A percentile compares a stretch with the other conserved stretches of the same genome.
phyloP scores from a whole-genome alignment of 495 filamentous ascomycete genomes.

The Neurospora sp. region DNA sequence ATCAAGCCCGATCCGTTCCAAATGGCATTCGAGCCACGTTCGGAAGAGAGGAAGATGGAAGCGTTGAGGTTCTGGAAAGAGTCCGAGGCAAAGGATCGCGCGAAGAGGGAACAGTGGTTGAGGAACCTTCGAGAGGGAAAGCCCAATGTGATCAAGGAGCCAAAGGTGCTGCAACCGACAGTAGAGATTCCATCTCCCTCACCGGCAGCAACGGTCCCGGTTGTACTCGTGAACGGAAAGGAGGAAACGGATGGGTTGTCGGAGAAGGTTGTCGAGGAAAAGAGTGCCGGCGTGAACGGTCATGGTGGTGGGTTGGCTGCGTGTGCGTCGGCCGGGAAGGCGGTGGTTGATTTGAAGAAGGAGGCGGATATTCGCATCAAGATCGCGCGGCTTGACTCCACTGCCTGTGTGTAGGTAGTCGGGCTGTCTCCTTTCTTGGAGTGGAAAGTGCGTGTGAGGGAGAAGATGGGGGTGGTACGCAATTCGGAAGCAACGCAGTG shows the following conservation, averaged over 20 bases:
- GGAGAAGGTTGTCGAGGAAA: not conserved
- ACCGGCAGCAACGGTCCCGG: not conserved
- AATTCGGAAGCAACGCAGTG: not conserved
- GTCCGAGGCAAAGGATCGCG: conserved; percentile 13
- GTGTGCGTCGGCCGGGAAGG: not conserved
- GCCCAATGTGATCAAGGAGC: not conserved
- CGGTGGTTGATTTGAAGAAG: not conserved
- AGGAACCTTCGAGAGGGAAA: not conserved
- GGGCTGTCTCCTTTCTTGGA: not conserved
- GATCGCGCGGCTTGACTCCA: not conserved
- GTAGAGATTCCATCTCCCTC: not conserved
- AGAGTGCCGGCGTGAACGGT: not conserved
- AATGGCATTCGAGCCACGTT: conserved; percentile 33
- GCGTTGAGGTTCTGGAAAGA: conserved; percentile 18
- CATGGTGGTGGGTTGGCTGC: not conserved
- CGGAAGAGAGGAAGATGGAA: conserved; percentile 17
- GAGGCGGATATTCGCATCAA: not conserved
- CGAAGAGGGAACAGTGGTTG: conserved; percentile 19
- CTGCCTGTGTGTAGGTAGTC: not conserved
- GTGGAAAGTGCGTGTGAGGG: not conserved
- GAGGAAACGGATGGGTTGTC: not conserved
- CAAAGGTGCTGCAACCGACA: not conserved
- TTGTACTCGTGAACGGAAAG: not conserved
- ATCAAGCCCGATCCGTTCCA: conserved; percentile 34
- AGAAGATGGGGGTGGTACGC: not conserved